Percentiles rank a stretch among this genome's conserved stretches.
Evolutionary conservation across 371 early-diverging fungal species (phyloP).

Genomic region (Phascolomyces articulosus): DNA sequence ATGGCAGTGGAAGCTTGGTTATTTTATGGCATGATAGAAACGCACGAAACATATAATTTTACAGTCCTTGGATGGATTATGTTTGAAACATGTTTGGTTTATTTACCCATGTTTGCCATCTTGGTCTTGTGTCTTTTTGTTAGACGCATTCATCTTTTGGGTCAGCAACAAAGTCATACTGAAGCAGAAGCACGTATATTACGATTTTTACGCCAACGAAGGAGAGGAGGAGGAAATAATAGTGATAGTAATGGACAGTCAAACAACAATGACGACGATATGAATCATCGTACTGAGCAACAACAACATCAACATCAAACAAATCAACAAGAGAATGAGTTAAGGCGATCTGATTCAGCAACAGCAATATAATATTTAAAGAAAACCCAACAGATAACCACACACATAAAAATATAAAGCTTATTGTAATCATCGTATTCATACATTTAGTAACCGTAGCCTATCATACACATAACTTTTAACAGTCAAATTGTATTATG

Average conservation of each 20-base stretch:
- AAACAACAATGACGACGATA: too few relatives aligned
- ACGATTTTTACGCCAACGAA: slow-evolving; percentile 5
- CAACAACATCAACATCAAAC: neutral
- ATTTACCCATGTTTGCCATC: slow-evolving; percentile 9
- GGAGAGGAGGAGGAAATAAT: too few relatives aligned
- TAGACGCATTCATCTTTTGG: slow-evolving; percentile 6
- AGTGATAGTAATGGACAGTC: neutral
- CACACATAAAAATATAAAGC: neutral
- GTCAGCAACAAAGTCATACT: neutral
- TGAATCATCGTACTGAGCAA: too few relatives aligned
- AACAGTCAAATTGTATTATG: too few relatives aligned
- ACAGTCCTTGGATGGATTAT: slow-evolving; percentile 11
- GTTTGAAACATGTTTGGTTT: slow-evolving; percentile 16
- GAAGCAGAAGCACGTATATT: neutral
- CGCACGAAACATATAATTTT: neutral
- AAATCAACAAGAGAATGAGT: neutral
- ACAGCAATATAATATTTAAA: neutral
- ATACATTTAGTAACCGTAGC: too few relatives aligned
- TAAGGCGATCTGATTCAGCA: neutral
- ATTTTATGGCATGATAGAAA: slow-evolving; percentile 16
- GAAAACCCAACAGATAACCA: neutral
- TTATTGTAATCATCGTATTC: too few relatives aligned
- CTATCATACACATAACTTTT: too few relatives aligned
- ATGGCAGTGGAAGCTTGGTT: slow-evolving; percentile 29
- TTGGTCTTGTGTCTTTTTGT: slow-evolving; percentile 6